Evolutionary conservation across 306 rosid genomes (phyloP), one percentile per base, ranked within the genome.

Genomic region (Quercus robur): DNA sequence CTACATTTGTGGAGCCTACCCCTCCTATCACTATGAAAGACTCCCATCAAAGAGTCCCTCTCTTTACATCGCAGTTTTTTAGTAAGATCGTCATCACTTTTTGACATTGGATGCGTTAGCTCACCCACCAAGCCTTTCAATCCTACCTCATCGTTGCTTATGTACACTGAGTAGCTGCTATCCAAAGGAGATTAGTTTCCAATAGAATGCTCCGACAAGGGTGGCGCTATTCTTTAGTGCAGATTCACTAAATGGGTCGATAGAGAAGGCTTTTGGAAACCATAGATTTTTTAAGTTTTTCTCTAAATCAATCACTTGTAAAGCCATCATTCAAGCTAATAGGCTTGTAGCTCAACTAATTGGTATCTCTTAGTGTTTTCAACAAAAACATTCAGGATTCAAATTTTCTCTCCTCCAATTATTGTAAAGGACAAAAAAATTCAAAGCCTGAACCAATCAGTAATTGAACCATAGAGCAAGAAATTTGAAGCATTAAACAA

Each of bases 191-290:
- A 56, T 83, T 83, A 38, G 11, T 38, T 38, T 67, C 85, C 83
- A 3, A 73, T 25, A 4, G 78, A 56, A 49, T 63, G 1, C 33
- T 82, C 76, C 6, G 74, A 6, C 9, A 62, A 33, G 6, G 25
- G 51, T 4, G 81, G 76, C 9, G 15, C 23, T 28, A 69, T 67
- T 25, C 81, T 77, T 5, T 49, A 46, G 8, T 87, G 85, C 2
- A 87, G 70, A 52, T 87, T 87, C 52, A 87, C 87, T 0, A 74
- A 8, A 54, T 87, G 84, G 21, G 85, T 78, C 6, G 69, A 5
- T 0, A 80, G 12, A 2, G 84, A 80, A 20, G 86, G 75, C 72
- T 49, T 81, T 61, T 28, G 59, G 57, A 57, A 1, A 4, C 85
- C 84, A 46, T 69, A 18, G 10, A 23, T 66, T 19, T 72, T 59